Base-by-base conservation (phyloP, 176 grass and related monocot species). In the Avena eriantha region DNA sequence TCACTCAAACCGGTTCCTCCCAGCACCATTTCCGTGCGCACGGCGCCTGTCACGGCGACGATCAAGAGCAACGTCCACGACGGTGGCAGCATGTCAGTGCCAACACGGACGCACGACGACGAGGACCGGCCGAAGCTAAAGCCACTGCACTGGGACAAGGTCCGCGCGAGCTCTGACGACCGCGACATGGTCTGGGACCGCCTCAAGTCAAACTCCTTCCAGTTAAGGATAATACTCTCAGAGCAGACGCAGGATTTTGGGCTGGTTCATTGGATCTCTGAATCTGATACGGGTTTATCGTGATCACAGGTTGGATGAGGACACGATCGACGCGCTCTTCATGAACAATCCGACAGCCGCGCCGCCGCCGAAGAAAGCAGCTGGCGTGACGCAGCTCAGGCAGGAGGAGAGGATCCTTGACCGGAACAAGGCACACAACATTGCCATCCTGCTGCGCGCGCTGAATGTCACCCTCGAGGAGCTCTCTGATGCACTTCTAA, bases 61-160 rank as follows among this genome's bases (percentile, higher is more conserved):
- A 53, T 19, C 3, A 90, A 55, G 5, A 90, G 87, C 41, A 80
- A 10, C 19, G 78, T 71, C 8, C 78, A 59, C 14, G 58, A 5
- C 59, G 8, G 22, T 24, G 19, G 13, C 1, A 48, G 73, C 83
- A 83, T 88, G 74, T 80, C 87, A 17, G 36, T 48, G 68, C 7
- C 64, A 33, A 10, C 0, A 3, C 87, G 31, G n/a, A 24, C 60
- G n/a, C 23, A 5, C 26, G 69, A 79, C 21, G 81, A 57, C 41
- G 76, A 56, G 7, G 78, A 80, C 65, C 89, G 92, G 14, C 92
- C 85, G 0, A 96, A 86, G 76, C 74, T 99, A 83, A 99, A 96
- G 90, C 92, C 97, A 1, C 89, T 99, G 81, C 97, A 99, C 69
- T 96, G 94, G 97, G 94, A 99, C 85, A 99, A 87, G 79, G 92